Conservation (phyloP, 495 filamentous ascomycete genomes). For the Penicillium egyptiacum region DNA sequence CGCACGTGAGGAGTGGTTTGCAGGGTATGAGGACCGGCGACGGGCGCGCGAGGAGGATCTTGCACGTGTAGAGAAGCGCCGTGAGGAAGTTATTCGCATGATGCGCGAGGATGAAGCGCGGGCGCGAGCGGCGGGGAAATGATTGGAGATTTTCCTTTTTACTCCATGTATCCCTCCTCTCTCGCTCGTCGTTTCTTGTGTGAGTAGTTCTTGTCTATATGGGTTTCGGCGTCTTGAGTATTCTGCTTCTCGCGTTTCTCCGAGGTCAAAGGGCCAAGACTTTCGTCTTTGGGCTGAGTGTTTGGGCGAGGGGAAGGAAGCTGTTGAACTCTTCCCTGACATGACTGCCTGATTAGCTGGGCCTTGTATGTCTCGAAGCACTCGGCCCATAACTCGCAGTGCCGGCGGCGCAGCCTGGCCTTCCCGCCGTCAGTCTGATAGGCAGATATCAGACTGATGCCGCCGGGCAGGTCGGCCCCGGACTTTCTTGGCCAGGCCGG, state of each 20-base stretch:
- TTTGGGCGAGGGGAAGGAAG: not conserved
- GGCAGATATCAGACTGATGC: not conserved
- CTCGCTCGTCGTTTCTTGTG: slow-evolving; percentile 5
- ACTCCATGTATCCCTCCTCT: slow-evolving; percentile 3
- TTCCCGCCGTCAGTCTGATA: not conserved
- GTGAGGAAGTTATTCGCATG: slow-evolving; percentile 50
- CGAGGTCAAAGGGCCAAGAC: not conserved
- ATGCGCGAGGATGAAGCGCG: slow-evolving; percentile 56
- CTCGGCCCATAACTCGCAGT: not conserved
- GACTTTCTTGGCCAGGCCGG: not conserved
- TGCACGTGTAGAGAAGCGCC: slow-evolving; percentile 43
- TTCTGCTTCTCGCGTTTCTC: slow-evolving; percentile 15
- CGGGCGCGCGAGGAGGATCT: slow-evolving; percentile 61
- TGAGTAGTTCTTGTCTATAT: slow-evolving; percentile 27
- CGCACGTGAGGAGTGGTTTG: slow-evolving; percentile 93
- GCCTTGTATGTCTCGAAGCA: not conserved
- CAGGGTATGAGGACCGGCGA: slow-evolving; percentile 63
- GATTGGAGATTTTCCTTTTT: slow-evolving; percentile 13
- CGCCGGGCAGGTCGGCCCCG: not conserved
- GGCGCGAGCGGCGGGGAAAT: slow-evolving; percentile 26
- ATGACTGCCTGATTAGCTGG: not conserved
- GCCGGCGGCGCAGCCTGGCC: not conserved
- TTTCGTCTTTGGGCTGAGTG: not conserved
- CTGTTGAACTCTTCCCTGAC: not conserved
- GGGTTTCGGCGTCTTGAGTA: slow-evolving; percentile 22